Evolutionary conservation across 768 basidiomycete genomes (phyloP), one percentile per base, ranked within the genome.

Genomic region (Kwoniella sp.): DNA sequence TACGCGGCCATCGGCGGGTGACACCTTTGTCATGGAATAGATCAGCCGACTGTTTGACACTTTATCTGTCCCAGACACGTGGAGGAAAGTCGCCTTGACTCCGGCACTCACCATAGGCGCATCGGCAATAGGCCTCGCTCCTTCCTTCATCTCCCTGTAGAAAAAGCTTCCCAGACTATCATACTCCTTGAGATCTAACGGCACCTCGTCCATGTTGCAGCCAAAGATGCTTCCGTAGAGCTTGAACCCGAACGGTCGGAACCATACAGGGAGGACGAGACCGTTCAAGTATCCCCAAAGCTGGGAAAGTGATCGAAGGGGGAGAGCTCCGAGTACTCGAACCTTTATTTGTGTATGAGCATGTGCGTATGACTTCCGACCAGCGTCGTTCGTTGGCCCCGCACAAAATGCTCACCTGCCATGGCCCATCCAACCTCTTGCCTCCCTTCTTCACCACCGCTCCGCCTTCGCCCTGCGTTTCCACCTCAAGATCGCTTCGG

Each of bases 251-350:
- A 83, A 82, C 3, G 91, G 91, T n/a, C 95, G 81, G 75, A 90
- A 81, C 92, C 91, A 99, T 55, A 92, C 79, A 26, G 95, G 95
- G 5, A 99, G 82, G 63, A 90, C 86, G 57, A 92, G 80, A 1
- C 87, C 87, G 77, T 96, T 99, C 56, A 98, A 66, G 74, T 91
- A 92, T 5, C 95, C 95, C 91, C 93, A 98, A 5, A 98, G 75
- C 1, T 92, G 85, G n/a, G 93, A 98, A 70, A 96, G 83, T 56
- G 90, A 90, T 34, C 92, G 84, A 5, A 98, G 81, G 0, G 95
- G 95, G 1, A 99, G 81, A 9, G 92, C 92, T 45, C 92, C 93
- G 44, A 98, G 79, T 40, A 98, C 91, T 75, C 93, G 88, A n/a
- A 98, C 89, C 90, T 78, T 50, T 11, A 57, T 5, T 11, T 10